phyloP scores from a whole-genome alignment of 1,284 basidiomycete genomes.

The Amylostereum chailletii region DNA sequence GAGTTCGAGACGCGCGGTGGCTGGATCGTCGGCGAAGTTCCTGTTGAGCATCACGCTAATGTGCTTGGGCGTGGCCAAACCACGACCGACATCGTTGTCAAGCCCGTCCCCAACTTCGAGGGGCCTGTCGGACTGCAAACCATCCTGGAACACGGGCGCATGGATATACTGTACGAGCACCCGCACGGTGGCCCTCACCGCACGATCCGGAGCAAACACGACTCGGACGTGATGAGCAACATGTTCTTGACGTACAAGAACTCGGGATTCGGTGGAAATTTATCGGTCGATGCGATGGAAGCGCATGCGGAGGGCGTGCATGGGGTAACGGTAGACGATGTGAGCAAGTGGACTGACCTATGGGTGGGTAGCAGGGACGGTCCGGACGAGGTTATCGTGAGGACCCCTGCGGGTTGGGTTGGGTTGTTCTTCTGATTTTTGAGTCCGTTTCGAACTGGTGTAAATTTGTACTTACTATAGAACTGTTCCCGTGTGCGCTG shows the following conservation, averaged over 20 bases:
- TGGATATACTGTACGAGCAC: constrained; percentile 37
- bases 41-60: constrained; percentile 31
- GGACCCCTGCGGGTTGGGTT: constrained; percentile 39
- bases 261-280: constrained; percentile 39
- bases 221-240: constrained; percentile 37
- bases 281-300: constrained; percentile 36
- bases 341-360: constrained; percentile 29
- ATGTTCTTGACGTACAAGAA: constrained; percentile 47
- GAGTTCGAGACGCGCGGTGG: constrained; percentile 39
- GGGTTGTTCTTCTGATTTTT: constrained; percentile 37
- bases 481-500: too few species aligned
- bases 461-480: too few species aligned
- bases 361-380: constrained; percentile 40
- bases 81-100: constrained; percentile 37
- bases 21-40: constrained; percentile 51
- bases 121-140: constrained; percentile 32
- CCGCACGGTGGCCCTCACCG: constrained; percentile 28
- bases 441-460: neutral
- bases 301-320: constrained; percentile 30
- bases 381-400: constrained; percentile 32
- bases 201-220: constrained; percentile 37
- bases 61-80: constrained; percentile 41
- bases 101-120: constrained; percentile 24
- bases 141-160: constrained; percentile 36
- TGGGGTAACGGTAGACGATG: constrained; percentile 15